phyloP scores from a whole-genome alignment of 345 rosid species.

The Bretschneidera sinensis region DNA sequence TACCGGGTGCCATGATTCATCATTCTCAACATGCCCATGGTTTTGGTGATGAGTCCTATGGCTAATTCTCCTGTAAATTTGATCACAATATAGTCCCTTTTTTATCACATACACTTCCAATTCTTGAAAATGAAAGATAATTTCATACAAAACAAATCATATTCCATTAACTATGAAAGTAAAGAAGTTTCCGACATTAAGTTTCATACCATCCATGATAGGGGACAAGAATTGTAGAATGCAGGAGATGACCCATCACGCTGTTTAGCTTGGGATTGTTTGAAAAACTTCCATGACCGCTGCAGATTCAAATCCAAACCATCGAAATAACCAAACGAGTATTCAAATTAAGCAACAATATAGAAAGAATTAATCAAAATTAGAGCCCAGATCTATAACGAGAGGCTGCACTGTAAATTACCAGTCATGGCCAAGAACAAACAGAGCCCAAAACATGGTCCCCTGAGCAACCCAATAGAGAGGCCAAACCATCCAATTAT shows the following conservation, averaged over 20 bases:
- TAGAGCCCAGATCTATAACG: not conserved
- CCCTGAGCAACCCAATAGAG: conserved; percentile 90
- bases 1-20: conserved; percentile 95
- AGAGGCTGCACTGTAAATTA: conserved; percentile 15
- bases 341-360: not conserved
- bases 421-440: conserved; percentile 98
- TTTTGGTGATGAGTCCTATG: conserved; percentile 96
- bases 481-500: conserved; percentile 83
- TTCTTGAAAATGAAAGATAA: too few species aligned
- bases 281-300: conserved; percentile 96
- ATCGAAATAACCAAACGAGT: not conserved
- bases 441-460: conserved; percentile 97
- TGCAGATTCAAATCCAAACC: conserved; percentile 24
- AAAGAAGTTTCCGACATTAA: not conserved
- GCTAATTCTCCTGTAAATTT: conserved; percentile 72
- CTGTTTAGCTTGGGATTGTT: conserved; percentile 60
- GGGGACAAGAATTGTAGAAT: conserved; percentile 88
- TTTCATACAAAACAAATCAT: too few species aligned
- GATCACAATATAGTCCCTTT: not conserved
- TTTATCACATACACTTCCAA: not conserved
- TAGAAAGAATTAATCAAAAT: not conserved
- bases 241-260: conserved; percentile 79
- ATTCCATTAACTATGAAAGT: too few species aligned
- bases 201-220: conserved; percentile 83
- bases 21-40: conserved; percentile 94